Evolutionary conservation across 345 rosid genomes (phyloP), one percentile per base, ranked within the genome.

Genomic region (Microthlaspi erraticum): DNA sequence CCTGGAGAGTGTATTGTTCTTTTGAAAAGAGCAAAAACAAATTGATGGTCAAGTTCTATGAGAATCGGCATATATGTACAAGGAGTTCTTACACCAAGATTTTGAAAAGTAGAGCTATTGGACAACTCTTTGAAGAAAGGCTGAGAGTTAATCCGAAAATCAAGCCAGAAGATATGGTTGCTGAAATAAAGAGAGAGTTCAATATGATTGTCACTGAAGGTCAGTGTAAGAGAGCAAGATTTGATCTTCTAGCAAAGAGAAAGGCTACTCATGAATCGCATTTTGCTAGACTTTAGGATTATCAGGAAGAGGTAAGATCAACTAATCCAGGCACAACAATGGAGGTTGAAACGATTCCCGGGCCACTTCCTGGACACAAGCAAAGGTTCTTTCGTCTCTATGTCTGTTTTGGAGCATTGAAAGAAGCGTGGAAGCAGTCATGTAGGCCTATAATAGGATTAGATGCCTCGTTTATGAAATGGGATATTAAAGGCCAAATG

Each of bases 401-500:
- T 57, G 23, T 57, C 3, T 57, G 44, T 18, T 37, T 34, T 17
- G 14, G 2, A 2, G 26, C 26, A 2, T 34, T 14, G 17, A 34
- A 17, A 33, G 13, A 19, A 0, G 5, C 26, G 9, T 56, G 26
- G 60, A 56, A 34, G 13, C 13, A 2, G 0, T 4, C 60, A 16
- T 56, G 60, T 17, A 56, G 60, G 7, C 26, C 26, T 5, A 56
- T 16, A 1, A 56, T 56, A 4, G 60, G 60, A 1, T 10, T 56
- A 19, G 43, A 56, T 56, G 60, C 42, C 1, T 5, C 60, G 2
- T 34, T 56, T 10, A 16, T 56, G 42, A 34, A 56, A 2, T 56
- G 60, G 42, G 60, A 56, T 17, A 34, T 56, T 0, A 34, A 56
- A 56, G 42, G n/a, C 6, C 60, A 34, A 16, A 33, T 56, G 42